phyloP scores from a whole-genome alignment of 768 basidiomycete genomes.

The Kwoniella botswanensis region DNA sequence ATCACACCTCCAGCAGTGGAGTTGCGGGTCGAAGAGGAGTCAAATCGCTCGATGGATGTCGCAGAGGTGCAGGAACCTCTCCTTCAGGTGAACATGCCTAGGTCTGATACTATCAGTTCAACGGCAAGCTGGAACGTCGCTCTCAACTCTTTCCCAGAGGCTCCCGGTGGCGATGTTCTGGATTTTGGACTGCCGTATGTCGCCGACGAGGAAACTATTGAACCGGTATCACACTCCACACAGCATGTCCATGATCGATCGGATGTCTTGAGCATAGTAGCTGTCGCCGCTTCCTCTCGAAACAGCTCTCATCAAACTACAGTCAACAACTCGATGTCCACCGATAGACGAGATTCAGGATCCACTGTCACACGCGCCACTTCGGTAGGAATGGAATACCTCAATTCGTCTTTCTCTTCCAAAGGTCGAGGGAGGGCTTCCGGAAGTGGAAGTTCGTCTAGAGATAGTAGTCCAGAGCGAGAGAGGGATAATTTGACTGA shows the following conservation, averaged over 20 bases:
- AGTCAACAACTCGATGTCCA: constrained; percentile 25
- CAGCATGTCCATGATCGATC: constrained; percentile 2
- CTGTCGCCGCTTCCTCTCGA: constrained; percentile 30
- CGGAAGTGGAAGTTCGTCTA: constrained; percentile 19
- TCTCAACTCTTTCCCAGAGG: constrained; percentile 44
- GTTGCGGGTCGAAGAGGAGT: neutral
- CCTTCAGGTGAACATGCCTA: neutral
- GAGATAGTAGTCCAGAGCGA: constrained; percentile 20
- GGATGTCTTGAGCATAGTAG: constrained; percentile 25
- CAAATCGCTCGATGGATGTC: neutral
- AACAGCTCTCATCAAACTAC: constrained; percentile 15
- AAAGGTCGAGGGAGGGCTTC: constrained; percentile 4
- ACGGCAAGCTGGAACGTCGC: constrained; percentile 45
- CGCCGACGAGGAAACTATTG: constrained; percentile 16
- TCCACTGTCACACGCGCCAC: constrained; percentile 22
- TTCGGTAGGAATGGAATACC: constrained; percentile 15
- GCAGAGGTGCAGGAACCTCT: neutral
- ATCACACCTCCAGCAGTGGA: neutral
- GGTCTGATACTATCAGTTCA: constrained; percentile 27
- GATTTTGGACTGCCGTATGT: constrained; percentile 33
- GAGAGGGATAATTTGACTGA: neutral
- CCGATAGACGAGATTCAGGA: constrained; percentile 17
- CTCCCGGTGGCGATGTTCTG: constrained; percentile 13
- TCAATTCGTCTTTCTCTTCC: constrained; percentile 10
- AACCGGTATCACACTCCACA: neutral